Base-by-base conservation (phyloP, 805 yeast genomes). In the Pichia cephalocereana region DNA sequence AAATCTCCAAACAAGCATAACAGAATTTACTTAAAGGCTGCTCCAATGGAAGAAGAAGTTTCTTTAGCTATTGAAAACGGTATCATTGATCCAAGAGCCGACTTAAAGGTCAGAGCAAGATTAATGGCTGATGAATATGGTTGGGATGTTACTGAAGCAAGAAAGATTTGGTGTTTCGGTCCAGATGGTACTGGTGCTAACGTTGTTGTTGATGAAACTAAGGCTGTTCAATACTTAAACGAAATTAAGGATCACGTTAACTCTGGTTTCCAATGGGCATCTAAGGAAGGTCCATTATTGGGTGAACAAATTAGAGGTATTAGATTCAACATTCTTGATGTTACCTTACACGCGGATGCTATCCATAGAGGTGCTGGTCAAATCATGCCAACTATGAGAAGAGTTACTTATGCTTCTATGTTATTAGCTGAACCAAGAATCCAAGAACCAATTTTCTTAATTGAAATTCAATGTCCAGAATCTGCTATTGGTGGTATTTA, bases 311-410 rank as follows among this genome's bases (percentile, higher is more conserved):
- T 89, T 79, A 89, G 99, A 82, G 86, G 96, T 67, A 80, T 89
- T 68, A 89, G 98, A 80, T 77, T 88, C 75, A 91, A 91, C 96
- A 86, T 91, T 70, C 81, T 91, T 79, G 99, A 91, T 83, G 99
- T 91, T 70, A 90, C 96, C 64, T 81, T 91, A 75, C 99, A 91
- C 77, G 96, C 98, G 71, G 99, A 91, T 86, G 96, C 99, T 76
- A 91, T 91, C 77, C 99, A 91, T 86, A 90, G 99, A 86, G 98
- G 98, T 83, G 96, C 95, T 79, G 99, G 98, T 78, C 99, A 91
- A 82, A 83, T 91, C 74, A 89, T 93, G 77, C 97, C 98, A 77
- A 91, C 99, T 75, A 91, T 93, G 98, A 90, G 98, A 84, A 90
- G 98, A 82, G 98, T 83, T 65, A 88, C 98, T 61, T 93, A 86